These are phyloP conservation scores for Annulohypoxylon stygium DNA, from an alignment of 495 filamentous ascomycete species.

Conservation along the genomic window DNA sequence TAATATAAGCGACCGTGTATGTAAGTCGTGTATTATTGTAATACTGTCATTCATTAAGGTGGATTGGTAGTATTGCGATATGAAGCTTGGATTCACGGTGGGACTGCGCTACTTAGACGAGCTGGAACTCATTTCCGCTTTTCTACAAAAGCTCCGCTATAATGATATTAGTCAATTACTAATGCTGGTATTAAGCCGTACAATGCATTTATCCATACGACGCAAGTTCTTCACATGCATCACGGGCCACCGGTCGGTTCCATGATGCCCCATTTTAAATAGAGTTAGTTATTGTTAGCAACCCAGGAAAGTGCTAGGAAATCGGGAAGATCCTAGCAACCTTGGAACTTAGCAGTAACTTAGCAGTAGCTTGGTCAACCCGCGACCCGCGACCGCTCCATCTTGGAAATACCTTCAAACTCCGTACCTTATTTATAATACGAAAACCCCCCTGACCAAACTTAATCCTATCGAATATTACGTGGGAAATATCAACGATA, in stretches of 20 bases:
- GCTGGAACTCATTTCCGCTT: not conserved
- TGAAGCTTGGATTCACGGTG: not conserved
- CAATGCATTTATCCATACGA: not conserved
- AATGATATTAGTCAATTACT: slow-evolving; percentile 1
- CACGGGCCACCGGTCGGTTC: not conserved
- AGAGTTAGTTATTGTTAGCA: slow-evolving; percentile 21
- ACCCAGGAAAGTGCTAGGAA: slow-evolving; percentile 4
- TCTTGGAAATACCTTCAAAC: slow-evolving; percentile 27
- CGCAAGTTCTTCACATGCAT: slow-evolving; percentile 30
- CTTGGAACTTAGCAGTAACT: slow-evolving; percentile 4
- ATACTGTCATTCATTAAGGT: not conserved
- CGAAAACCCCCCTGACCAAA: slow-evolving; percentile 18
- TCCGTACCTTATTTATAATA: slow-evolving; percentile 1
- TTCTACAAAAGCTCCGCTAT: slow-evolving; percentile 6
- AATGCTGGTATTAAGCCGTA: not conserved
- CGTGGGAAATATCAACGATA: not conserved
- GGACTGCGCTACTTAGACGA: not conserved
- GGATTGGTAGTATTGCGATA: not conserved
- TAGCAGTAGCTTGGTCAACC: not conserved
- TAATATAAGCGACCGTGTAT: not conserved
- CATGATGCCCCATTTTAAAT: slow-evolving; percentile 15
- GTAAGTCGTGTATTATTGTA: too few relatives aligned
- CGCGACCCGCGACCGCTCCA: slow-evolving; percentile 42
- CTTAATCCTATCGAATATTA: not conserved
- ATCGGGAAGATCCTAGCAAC: slow-evolving; percentile 33